Base-by-base conservation (phyloP, 139 green algal genomes). In the Coccomyxa sp. region DNA sequence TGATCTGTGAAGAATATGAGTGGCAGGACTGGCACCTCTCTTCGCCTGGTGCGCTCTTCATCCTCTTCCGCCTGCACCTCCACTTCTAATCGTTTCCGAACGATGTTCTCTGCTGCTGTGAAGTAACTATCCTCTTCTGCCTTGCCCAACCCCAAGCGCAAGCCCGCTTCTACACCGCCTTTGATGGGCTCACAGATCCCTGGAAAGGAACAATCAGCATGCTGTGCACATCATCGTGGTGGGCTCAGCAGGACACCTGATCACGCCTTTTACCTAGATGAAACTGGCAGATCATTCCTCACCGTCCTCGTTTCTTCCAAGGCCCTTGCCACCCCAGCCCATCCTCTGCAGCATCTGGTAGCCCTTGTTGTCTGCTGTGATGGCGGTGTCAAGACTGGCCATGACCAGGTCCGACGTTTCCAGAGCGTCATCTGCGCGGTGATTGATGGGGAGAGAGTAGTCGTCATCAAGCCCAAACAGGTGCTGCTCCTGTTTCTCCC, bases 51-150 rank as follows among this genome's bases (percentile, higher is more conserved):
- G 11, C 90, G 79, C 18, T 95, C 91, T 58, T 93, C 90, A 23
- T 94, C 92, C 83, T 98, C 95, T 16, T 94, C 89, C 11, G 92
- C 92, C 79, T 95, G 92, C n/a, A 98, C 86, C 87, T 98, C 95
- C 1, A 90, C 85, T 63, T 97, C 93, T 32, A 98, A 86, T 74
- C 87, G 88, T 80, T 90, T 91, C 21, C 95, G 89, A 28, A 89
- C 82, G 0, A 97, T 84, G 31, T 93, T 90, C 74, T 95, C 94
- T 32, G 91, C 91, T 17, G 86, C 84, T 0, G 91, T 96, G 91
- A 92, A 96, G 71, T 90, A 86, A 67, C 93, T 82, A 67, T 98
- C 95, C 87, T 96, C 77, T 88, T 94, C 86, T 79, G 91, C 86
- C 86, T 97, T 96, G 77, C 95, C 95, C 38, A 98, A 82, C 0